phyloP scores from a whole-genome alignment of 768 basidiomycete genomes.

The Amanita subjunquillea region DNA sequence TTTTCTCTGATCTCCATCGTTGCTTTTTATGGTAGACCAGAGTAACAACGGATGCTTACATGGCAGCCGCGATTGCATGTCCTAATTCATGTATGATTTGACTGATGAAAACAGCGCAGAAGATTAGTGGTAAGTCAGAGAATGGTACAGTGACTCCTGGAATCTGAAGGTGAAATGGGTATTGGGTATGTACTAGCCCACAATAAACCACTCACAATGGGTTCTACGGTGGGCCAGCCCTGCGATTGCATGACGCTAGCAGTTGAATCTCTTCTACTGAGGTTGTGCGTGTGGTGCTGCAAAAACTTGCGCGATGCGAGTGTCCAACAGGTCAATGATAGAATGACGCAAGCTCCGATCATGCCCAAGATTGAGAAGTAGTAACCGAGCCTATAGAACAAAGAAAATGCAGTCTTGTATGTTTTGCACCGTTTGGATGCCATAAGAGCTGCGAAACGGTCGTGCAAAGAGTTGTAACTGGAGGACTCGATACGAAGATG shows the following conservation, averaged over 20 bases:
- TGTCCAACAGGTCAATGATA: conserved; percentile 24
- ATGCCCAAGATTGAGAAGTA: conserved; percentile 37
- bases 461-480: conserved; percentile 38
- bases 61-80: conserved; percentile 65
- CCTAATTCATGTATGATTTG: conserved; percentile 78
- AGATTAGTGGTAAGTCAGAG: conserved; percentile 55
- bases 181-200: neutral
- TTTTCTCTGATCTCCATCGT: conserved; percentile 36
- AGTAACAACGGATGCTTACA: conserved; percentile 35
- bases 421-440: conserved; percentile 16
- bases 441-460: conserved; percentile 27
- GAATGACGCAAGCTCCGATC: conserved; percentile 26
- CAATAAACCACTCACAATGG: conserved; percentile 19
- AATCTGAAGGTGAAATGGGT: conserved; percentile 35
- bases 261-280: neutral
- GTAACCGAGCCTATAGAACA: conserved; percentile 42
- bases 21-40: neutral
- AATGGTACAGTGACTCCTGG: conserved; percentile 77
- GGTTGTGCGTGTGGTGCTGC: neutral
- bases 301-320: conserved; percentile 8
- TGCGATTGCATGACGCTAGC: neutral
- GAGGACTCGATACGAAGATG: conserved; percentile 38
- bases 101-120: conserved; percentile 47
- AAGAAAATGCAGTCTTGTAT: conserved; percentile 17
- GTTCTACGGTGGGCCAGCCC: conserved; percentile 13